These are phyloP conservation scores for Fereydounia khargensis DNA, from an alignment of 1,284 basidiomycete genomes.

Conservation along the genomic window DNA sequence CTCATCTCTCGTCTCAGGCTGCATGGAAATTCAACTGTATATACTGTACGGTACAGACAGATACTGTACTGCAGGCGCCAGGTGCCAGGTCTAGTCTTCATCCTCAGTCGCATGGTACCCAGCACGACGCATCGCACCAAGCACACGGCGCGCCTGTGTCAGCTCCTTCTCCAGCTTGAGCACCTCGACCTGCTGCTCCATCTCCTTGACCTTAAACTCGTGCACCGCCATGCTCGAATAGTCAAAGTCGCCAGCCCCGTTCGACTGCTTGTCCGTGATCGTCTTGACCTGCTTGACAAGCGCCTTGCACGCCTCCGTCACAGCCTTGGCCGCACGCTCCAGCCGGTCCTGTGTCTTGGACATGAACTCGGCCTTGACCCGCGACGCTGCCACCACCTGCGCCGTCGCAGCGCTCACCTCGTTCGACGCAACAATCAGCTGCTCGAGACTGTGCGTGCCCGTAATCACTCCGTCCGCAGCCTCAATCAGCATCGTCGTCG, in stretches of 20 bases:
- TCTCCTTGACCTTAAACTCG: constrained; percentile 84
- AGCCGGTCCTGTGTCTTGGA: constrained; percentile 95
- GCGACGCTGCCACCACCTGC: constrained; percentile 94
- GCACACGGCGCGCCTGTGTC: constrained; percentile 58
- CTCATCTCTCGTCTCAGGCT: too few relatives aligned
- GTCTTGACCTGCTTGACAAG: constrained; percentile 95
- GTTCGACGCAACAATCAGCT: constrained; percentile 98
- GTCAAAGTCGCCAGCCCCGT: constrained; percentile 74
- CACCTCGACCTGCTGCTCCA: constrained; percentile 99
- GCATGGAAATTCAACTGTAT: too few relatives aligned
- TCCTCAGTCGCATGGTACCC: constrained; percentile 54
- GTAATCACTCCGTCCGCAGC: constrained; percentile 95
- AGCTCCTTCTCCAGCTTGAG: constrained; percentile 93
- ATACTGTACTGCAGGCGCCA: too few relatives aligned
- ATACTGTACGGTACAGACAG: too few relatives aligned
- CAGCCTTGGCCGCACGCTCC: constrained; percentile 93
- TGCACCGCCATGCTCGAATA: constrained; percentile 88
- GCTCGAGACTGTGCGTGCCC: constrained; percentile 93
- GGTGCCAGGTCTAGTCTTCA: too few relatives aligned
- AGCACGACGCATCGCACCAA: constrained; percentile 54
- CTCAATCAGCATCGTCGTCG: constrained; percentile 94
- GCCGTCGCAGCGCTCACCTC: constrained; percentile 95
- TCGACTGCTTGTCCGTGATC: constrained; percentile 76
- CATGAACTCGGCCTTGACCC: constrained; percentile 98
- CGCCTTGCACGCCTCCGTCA: constrained; percentile 96